Evolutionary conservation across 305 asterid genomes (phyloP).

Genomic region (Solanum hybrid): DNA sequence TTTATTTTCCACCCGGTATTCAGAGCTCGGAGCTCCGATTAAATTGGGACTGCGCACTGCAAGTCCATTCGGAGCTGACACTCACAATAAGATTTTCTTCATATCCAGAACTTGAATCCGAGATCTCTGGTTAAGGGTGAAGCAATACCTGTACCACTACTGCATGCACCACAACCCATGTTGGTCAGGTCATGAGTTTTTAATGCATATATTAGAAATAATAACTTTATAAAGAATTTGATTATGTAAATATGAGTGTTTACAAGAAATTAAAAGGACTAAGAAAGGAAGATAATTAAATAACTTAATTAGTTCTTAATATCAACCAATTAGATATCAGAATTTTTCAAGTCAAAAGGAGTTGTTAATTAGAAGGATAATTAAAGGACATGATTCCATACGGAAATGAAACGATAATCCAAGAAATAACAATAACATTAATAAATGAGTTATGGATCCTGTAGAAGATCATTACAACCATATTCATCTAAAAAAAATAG

Average conservation of each 20-base stretch:
- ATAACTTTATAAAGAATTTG: not conserved
- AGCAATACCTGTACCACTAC: accelerated
- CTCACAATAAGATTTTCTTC: too few species aligned
- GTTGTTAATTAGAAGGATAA: not conserved
- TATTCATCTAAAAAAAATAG: not conserved
- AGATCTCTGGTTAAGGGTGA: not conserved
- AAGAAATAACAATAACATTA: not conserved
- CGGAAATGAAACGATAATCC: not conserved
- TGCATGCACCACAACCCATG: too few species aligned
- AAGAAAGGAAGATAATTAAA: not conserved
- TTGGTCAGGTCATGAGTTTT: not conserved
- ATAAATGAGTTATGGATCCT: not conserved
- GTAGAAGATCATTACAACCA: not conserved
- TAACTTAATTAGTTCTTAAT: not conserved
- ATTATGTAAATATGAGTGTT: not conserved
- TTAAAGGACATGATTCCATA: not conserved
- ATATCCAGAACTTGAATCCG: too few species aligned
- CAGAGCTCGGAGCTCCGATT: accelerated
- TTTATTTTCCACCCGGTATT: accelerated
- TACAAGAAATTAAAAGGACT: not conserved
- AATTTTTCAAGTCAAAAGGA: not conserved
- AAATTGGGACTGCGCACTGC: too few species aligned
- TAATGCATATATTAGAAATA: not conserved
- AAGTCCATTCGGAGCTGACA: too few species aligned
- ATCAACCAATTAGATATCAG: not conserved